Evolutionary conservation across 306 rosid genomes (phyloP).

Genomic region (Citrullus mucosospermus): DNA sequence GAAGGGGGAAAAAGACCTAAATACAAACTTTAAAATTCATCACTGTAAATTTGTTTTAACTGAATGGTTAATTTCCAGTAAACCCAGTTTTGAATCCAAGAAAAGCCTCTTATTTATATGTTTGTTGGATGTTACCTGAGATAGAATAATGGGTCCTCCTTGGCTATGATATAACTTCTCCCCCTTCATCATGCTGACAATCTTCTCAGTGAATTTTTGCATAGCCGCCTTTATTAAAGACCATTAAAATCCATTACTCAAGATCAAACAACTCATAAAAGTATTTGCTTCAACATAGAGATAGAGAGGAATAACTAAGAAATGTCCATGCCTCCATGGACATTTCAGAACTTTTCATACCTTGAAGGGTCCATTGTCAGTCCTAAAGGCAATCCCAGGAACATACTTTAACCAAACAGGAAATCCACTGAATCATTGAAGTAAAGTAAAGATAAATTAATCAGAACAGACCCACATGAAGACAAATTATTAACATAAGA

Average conservation of each 20-base stretch:
- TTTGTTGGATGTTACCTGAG: slow-evolving; percentile 45
- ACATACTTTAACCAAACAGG: slow-evolving; percentile 96
- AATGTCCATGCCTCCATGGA: neutral
- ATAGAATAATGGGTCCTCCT: slow-evolving; percentile 89
- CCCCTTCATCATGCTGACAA: slow-evolving; percentile 73
- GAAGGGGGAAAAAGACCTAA: neutral
- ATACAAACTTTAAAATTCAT: neutral
- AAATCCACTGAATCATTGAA: slow-evolving; percentile 54
- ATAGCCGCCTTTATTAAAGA: slow-evolving; percentile 53
- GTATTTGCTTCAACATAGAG: neutral
- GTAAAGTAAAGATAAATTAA: neutral
- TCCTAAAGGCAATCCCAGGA: slow-evolving; percentile 76
- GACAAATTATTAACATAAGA: neutral
- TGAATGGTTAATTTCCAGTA: neutral
- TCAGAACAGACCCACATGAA: neutral
- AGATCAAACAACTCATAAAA: neutral
- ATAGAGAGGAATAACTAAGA: neutral
- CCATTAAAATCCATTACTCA: neutral
- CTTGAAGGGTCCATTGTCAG: slow-evolving; percentile 88
- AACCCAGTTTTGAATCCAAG: slow-evolving; percentile 10
- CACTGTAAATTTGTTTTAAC: neutral
- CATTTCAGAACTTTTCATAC: slow-evolving; percentile 17
- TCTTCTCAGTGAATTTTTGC: slow-evolving; percentile 71
- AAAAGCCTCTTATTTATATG: neutral
- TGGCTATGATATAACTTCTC: slow-evolving; percentile 71